phyloP scores from a whole-genome alignment of 2,329 filamentous ascomycete species.

The Colletotrichum nymphaeae region DNA sequence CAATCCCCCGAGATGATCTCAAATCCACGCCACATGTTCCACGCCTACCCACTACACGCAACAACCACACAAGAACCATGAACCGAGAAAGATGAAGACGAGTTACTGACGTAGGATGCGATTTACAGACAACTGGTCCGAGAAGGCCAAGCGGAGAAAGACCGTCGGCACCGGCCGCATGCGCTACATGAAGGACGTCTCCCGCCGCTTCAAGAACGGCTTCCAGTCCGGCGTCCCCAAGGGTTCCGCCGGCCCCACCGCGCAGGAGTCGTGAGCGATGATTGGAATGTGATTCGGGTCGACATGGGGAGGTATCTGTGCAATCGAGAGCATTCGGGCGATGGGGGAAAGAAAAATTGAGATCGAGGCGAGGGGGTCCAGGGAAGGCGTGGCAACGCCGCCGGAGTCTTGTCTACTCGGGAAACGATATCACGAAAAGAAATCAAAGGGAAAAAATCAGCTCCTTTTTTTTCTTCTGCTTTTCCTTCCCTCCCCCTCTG shows the following conservation, averaged over 20 bases:
- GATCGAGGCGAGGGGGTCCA: background rate
- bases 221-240: slow-evolving; percentile 94
- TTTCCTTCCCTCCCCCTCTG: slow-evolving; percentile 5
- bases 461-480: background rate
- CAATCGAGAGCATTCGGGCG: slow-evolving; percentile 30
- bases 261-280: slow-evolving; percentile 47
- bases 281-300: slow-evolving; percentile 33
- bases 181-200: slow-evolving; percentile 92
- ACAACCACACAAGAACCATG: background rate
- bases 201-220: slow-evolving; percentile 96
- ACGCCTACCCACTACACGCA: too few species aligned
- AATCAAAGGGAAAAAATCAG: background rate
- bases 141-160: slow-evolving; percentile 99
- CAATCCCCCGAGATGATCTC: background rate
- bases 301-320: slow-evolving; percentile 34
- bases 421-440: slow-evolving; percentile 31
- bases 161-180: slow-evolving; percentile 97
- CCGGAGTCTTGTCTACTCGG: background rate
- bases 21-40: background rate
- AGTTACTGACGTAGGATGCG: slow-evolving; percentile 24
- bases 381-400: slow-evolving; percentile 16
- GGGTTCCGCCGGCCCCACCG: slow-evolving; percentile 75
- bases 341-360: slow-evolving; percentile 7
- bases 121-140: slow-evolving; percentile 93
- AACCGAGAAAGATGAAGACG: background rate